phyloP scores from a whole-genome alignment of 257 asterid genomes.

The Schizonepeta tenuifolia region DNA sequence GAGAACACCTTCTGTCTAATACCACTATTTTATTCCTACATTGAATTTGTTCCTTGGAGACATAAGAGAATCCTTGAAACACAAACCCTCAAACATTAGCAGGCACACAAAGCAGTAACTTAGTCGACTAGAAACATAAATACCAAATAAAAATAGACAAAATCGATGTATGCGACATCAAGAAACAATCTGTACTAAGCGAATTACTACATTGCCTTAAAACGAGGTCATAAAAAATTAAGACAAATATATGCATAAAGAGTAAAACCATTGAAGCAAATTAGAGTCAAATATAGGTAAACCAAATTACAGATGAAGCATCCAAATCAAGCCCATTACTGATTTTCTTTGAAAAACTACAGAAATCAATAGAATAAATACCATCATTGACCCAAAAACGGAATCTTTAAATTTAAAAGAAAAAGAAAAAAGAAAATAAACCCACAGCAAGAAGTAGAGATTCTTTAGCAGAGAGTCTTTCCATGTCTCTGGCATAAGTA shows the following conservation, averaged over 20 bases:
- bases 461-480: conserved; percentile 76
- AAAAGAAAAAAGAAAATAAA: conserved; percentile 1
- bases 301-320: background rate
- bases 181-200: too few relatives aligned
- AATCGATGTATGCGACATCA: too few relatives aligned
- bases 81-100: background rate
- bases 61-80: background rate
- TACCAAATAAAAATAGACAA: too few relatives aligned
- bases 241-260: conserved; percentile 18
- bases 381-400: background rate
- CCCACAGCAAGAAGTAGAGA: conserved; percentile 77
- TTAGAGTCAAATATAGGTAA: background rate
- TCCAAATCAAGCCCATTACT: conserved; percentile 25
- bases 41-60: background rate
- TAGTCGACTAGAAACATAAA: background rate
- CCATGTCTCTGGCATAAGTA: conserved; percentile 83
- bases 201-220: background rate
- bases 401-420: background rate
- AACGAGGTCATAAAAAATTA: background rate
- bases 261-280: conserved; percentile 15
- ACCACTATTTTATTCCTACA: background rate
- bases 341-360: background rate
- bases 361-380: background rate
- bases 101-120: background rate
- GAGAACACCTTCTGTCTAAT: background rate